Conservation (phyloP, 192 early-diverging fungal species). For the Coemansia javaensis region DNA sequence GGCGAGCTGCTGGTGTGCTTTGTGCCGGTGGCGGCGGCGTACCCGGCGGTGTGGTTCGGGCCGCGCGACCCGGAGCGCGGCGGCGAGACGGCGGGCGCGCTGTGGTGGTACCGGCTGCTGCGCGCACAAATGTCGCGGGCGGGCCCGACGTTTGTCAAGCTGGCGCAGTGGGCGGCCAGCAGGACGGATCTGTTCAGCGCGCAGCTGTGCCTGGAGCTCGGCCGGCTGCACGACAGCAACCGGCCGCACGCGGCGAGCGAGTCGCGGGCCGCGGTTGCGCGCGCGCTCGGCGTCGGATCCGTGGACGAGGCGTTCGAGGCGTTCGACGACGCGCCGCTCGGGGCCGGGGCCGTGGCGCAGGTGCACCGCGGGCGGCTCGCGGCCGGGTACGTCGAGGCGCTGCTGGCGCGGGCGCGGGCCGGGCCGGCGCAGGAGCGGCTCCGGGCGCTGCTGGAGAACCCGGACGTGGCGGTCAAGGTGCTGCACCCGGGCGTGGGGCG, state of each 20-base stretch:
- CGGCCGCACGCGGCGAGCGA: slow-evolving; percentile 67
- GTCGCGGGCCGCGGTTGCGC: slow-evolving; percentile 62
- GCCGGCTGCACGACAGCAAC: slow-evolving; percentile 76
- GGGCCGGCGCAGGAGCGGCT: neutral
- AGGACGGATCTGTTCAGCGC: slow-evolving; percentile 80
- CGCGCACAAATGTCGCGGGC: slow-evolving; percentile 76
- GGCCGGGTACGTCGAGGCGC: slow-evolving; percentile 17
- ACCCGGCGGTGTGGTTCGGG: slow-evolving; percentile 61
- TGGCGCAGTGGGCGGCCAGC: slow-evolving; percentile 93
- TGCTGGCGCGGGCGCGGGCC: slow-evolving; percentile 7
- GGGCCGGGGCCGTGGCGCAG: slow-evolving; percentile 95
- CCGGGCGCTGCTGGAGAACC: slow-evolving; percentile 26
- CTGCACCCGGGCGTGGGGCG: slow-evolving; percentile 75
- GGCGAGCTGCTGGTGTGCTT: slow-evolving; percentile 62
- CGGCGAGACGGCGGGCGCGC: slow-evolving; percentile 53
- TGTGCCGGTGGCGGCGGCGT: slow-evolving; percentile 59
- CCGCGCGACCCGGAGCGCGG: slow-evolving; percentile 32
- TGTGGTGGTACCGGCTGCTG: slow-evolving; percentile 85
- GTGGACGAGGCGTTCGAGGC: slow-evolving; percentile 74
- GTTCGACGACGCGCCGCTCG: slow-evolving; percentile 73
- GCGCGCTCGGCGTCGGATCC: slow-evolving; percentile 55
- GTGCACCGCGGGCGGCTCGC: slow-evolving; percentile 51
- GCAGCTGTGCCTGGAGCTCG: slow-evolving; percentile 69
- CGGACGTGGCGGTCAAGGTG: slow-evolving; percentile 81
- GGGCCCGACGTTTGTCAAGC: slow-evolving; percentile 95